Percentiles rank a stretch among this genome's conserved stretches.
Evolutionary conservation across 495 filamentous ascomycete species (phyloP).

Genomic region (Bathelium albidoporum): DNA sequence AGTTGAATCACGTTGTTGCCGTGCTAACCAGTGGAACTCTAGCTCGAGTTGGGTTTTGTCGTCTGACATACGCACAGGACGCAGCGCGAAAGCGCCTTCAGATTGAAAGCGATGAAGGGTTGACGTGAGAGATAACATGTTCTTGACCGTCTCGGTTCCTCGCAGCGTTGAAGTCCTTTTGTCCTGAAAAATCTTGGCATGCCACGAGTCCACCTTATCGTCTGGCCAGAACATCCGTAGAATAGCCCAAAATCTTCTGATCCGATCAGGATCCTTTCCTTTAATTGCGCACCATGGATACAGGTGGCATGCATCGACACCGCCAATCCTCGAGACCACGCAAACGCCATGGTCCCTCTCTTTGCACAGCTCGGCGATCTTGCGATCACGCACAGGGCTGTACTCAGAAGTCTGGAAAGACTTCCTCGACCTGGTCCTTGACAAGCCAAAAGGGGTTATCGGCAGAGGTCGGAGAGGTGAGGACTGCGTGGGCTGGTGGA

Average conservation of each 20-base stretch:
- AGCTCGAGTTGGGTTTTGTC: slow-evolving; percentile 9
- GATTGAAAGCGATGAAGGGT: slow-evolving; percentile 8
- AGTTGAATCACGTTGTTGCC: slow-evolving; percentile 1
- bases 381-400: neutral
- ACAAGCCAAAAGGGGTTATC: neutral
- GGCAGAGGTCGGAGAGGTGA: neutral
- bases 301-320: neutral
- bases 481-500: neutral
- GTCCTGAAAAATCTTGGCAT: neutral
- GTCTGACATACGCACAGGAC: slow-evolving; percentile 8
- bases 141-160: slow-evolving; percentile 8
- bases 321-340: slow-evolving; percentile 1
- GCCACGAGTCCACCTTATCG: neutral
- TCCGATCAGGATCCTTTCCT: neutral
- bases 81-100: slow-evolving; percentile 8
- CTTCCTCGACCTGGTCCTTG: neutral
- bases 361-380: slow-evolving; percentile 1
- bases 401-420: neutral
- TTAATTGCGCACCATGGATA: neutral
- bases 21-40: slow-evolving; percentile 7
- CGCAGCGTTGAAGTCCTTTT: neutral
- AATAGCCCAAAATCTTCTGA: neutral
- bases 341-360: slow-evolving; percentile 1
- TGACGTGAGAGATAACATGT: slow-evolving; percentile 5
- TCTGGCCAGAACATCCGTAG: neutral